phyloP scores from a whole-genome alignment of 495 filamentous ascomycete genomes.

The Margaritispora aquatica region DNA sequence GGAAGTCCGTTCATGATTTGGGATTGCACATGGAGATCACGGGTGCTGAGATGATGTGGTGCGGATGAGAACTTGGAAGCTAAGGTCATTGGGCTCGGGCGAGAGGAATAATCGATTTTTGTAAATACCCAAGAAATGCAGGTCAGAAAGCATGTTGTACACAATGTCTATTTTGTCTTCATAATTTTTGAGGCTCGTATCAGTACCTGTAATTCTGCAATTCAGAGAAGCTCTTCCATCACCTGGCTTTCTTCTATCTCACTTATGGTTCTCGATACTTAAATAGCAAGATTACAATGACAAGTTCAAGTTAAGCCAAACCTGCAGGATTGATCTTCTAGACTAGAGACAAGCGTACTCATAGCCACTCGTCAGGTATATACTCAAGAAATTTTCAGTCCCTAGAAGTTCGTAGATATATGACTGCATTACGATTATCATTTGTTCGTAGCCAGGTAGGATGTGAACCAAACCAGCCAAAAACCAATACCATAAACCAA shows the following conservation, averaged over 20 bases:
- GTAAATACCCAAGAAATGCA: constrained; percentile 10
- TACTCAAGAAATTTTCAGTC: no score
- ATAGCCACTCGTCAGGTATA: no score
- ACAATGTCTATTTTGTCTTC: background rate
- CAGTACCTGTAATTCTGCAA: background rate
- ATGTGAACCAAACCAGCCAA: no score
- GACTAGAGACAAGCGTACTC: no score
- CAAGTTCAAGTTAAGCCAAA: no score
- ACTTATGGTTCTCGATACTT: background rate
- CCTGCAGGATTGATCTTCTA: no score
- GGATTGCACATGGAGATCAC: background rate
- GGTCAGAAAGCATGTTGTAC: background rate
- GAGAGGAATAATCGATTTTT: background rate
- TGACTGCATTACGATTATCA: no score
- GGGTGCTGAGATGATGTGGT: background rate
- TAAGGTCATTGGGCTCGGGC: background rate
- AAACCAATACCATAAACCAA: no score
- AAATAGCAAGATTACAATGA: background rate
- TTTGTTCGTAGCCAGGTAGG: no score
- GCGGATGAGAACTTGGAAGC: background rate
- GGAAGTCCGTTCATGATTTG: background rate
- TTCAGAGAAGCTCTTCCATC: no score
- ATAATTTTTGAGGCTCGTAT: background rate
- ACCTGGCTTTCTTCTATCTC: no score
- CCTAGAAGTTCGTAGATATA: no score